phyloP scores from a whole-genome alignment of 495 filamentous ascomycete genomes.

The Neurospora sp. region DNA sequence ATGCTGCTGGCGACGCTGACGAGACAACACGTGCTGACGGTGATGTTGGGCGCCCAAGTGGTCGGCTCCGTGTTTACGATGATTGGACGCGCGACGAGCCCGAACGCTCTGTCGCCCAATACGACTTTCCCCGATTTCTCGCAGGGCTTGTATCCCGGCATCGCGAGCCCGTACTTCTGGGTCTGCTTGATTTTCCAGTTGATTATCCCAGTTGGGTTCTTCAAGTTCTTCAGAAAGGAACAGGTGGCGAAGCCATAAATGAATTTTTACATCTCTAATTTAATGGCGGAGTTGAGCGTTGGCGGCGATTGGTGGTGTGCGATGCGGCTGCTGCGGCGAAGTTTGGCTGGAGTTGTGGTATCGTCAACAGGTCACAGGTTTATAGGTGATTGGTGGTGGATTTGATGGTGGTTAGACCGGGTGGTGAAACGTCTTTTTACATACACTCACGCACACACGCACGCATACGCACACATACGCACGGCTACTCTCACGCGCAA shows the following conservation, averaged over 20 bases:
- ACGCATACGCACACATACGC: not conserved
- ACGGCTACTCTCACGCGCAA: not conserved
- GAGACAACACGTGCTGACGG: conserved; percentile 47
- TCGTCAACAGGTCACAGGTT: not conserved
- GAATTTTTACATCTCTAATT: not conserved
- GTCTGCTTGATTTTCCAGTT: conserved; percentile 51
- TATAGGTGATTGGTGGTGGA: not conserved
- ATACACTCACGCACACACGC: not conserved
- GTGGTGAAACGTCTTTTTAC: not conserved
- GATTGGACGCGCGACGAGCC: conserved; percentile 46
- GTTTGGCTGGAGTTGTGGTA: not conserved
- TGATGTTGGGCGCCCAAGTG: conserved; percentile 46
- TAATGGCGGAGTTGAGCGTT: not conserved
- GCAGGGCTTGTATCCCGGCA: conserved; percentile 29
- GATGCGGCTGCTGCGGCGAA: not conserved
- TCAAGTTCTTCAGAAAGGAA: conserved; percentile 63
- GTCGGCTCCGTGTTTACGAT: conserved; percentile 48
- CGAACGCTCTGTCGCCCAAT: conserved; percentile 50
- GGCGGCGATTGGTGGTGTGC: not conserved
- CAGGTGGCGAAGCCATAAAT: conserved; percentile 55
- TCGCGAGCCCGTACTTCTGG: conserved; percentile 58
- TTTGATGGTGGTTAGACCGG: not conserved
- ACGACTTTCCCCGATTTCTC: conserved; percentile 53
- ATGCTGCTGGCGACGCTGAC: conserved; percentile 53
- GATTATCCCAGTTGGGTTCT: conserved; percentile 54